Percentiles rank a stretch among this genome's conserved stretches.
Conservation (phyloP, 2,329 filamentous ascomycete species). For the Furcasterigmium furcatum region DNA sequence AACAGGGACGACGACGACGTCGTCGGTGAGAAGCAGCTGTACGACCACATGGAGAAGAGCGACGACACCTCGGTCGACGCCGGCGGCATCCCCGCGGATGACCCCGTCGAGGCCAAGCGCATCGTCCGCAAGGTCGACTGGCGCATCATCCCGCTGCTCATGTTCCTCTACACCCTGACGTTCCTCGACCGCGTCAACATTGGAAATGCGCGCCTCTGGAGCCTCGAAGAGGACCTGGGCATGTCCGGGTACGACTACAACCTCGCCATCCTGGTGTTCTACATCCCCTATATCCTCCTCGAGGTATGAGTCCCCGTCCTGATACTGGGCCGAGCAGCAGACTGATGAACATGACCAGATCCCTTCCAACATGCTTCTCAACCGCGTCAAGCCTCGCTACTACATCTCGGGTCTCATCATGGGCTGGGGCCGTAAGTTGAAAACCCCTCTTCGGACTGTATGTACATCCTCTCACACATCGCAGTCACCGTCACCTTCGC, state of each 20-base stretch:
- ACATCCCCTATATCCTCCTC: constrained; percentile 25
- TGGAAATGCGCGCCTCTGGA: too few species aligned
- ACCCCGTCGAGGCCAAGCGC: constrained; percentile 10
- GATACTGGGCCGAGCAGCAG: constrained; percentile 36
- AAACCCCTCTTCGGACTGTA: background rate
- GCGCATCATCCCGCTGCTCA: constrained; percentile 18
- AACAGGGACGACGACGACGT: background rate
- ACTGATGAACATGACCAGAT: constrained; percentile 6
- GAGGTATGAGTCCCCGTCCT: constrained; percentile 59
- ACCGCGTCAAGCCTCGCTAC: constrained; percentile 21
- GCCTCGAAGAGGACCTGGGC: constrained; percentile 24
- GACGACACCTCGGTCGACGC: too few species aligned
- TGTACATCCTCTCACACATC: background rate
- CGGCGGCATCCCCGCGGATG: too few species aligned
- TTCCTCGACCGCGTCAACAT: constrained; percentile 20
- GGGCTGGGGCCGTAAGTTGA: constrained; percentile 20
- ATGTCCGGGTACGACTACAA: constrained; percentile 24
- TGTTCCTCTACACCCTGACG: constrained; percentile 20
- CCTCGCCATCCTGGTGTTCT: constrained; percentile 21
- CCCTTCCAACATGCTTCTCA: constrained; percentile 23
- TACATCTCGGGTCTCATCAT: constrained; percentile 21
- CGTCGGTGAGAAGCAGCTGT: too few species aligned
- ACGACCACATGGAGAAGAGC: too few species aligned
- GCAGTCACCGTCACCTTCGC: constrained; percentile 27
- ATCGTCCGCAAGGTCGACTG: constrained; percentile 18